Conservation (phyloP, 352 stramenopile genomes). For the Globisporangium canariense region DNA sequence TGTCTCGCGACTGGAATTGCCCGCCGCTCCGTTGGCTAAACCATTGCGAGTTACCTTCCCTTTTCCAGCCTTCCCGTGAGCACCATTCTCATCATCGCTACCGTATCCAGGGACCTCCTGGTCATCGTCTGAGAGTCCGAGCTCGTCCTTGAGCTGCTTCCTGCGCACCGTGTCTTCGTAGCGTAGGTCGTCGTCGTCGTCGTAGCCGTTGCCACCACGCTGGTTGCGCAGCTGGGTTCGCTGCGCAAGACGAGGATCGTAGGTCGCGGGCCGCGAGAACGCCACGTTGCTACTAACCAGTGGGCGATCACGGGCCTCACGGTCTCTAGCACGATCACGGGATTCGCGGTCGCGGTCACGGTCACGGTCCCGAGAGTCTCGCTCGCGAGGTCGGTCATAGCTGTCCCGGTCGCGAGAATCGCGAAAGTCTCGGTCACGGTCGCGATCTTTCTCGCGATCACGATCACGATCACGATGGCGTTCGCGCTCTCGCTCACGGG, state of each 20-base stretch:
- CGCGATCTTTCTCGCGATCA: slow-evolving; percentile 19
- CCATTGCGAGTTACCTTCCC: slow-evolving; percentile 6
- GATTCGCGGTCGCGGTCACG: slow-evolving; percentile 22
- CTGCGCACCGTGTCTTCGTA: slow-evolving; percentile 43
- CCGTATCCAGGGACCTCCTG: slow-evolving; percentile 13
- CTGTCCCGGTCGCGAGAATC: slow-evolving; percentile 27
- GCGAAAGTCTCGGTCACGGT: slow-evolving; percentile 26
- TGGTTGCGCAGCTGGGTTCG: slow-evolving; percentile 36
- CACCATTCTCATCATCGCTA: slow-evolving; percentile 11
- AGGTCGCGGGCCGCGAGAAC: slow-evolving; percentile 82
- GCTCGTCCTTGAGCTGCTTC: slow-evolving; percentile 74
- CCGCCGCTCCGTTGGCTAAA: slow-evolving; percentile 12
- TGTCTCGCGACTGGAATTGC: slow-evolving; percentile 15
- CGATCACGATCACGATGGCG: slow-evolving; percentile 19
- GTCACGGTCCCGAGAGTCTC: slow-evolving; percentile 11
- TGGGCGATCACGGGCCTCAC: slow-evolving; percentile 19
- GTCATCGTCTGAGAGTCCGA: slow-evolving; percentile 75
- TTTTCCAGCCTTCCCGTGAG: neutral
- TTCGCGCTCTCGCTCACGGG: slow-evolving; percentile 28
- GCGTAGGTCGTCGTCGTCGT: slow-evolving; percentile 40
- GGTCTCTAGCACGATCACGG: slow-evolving; percentile 29
- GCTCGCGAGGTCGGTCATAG: slow-evolving; percentile 18
- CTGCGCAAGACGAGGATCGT: slow-evolving; percentile 71
- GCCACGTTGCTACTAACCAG: slow-evolving; percentile 22
- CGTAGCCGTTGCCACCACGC: slow-evolving; percentile 23